Base-by-base conservation (phyloP, 1,139 yeast genomes). In the Pichiaceae sp. region DNA sequence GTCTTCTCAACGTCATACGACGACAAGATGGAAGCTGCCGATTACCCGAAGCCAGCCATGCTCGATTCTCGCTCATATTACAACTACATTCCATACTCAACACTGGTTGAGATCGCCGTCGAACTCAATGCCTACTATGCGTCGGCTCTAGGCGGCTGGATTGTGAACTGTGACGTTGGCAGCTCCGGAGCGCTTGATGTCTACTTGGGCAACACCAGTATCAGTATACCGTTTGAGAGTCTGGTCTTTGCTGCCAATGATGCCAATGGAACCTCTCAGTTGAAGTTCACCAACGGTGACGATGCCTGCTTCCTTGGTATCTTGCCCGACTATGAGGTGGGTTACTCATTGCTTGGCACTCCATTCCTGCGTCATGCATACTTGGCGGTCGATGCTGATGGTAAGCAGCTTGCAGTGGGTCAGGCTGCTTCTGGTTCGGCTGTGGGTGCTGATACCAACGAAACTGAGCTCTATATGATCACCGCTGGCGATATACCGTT, bases 121-220 rank as follows among this genome's bases (percentile, higher is more conserved):
- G 94, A 84, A 59, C 63, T 81, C 18, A 79, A 80, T 49, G 95
- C 95, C 0, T 71, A 68, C 44, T 84, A 75, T 54, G 67, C 73
- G 6, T 52, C 62, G 3, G 68, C 69, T 14, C 50, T 67, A 6
- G 64, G 62, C 17, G 46, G 70, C 18, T 84, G 95, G 95, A 54
- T 82, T 17, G 83, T 81, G 19, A 71, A 72, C 42, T 85, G 95
- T 59, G 49, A 62, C 11, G 57, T 70, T 34, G 68, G 64, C 3
- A 58, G 64, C n/a, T 58, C 68, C 23, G 91, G 89, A 1, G 59
- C 71, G 0, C 42, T 85, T 12, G 66, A 69, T 35, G 72, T 83
- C 47, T 52, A 59, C 25, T 68, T 85, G 50, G 79, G 75, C 23
- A 69, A 72, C 32, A 58, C 77, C 24, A 54, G 63, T 0, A 62